Base-by-base conservation (phyloP, 169 alveolate genomes). In the Perkinsus olseni region DNA sequence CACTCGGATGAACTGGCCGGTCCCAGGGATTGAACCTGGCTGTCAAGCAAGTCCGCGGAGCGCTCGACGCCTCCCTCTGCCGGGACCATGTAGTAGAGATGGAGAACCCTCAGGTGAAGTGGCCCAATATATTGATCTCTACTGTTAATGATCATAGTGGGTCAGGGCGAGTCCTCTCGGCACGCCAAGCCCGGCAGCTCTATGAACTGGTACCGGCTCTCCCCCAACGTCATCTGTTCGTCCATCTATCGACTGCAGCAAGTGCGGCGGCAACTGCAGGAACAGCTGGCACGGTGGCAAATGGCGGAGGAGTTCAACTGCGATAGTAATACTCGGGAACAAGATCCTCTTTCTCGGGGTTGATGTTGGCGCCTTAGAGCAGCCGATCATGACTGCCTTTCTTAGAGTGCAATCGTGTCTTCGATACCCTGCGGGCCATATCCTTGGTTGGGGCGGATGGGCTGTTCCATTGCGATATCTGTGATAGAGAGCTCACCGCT, bases 301-400 rank as follows among this genome's bases (percentile, higher is more conserved):
- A 62, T 62, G 82, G 82, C 82, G 13, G 82, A 62, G 82, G 82
- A 62, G 82, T 62, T 62, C 82, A 62, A 62, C 82, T 62, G 82
- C 17, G 82, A 62, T 21, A 62, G 82, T 62, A 62, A 28, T 62
- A 62, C 4, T 28, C 1, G 31, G 17, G 31, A 3, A 24, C 37
- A 28, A 62, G n/a, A n/a, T n/a, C n/a, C n/a, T n/a, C n/a, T n/a
- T n/a, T n/a, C n/a, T n/a, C n/a, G n/a, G n/a, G n/a, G n/a, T n/a
- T n/a, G n/a, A n/a, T n/a, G n/a, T n/a, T n/a, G n/a, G n/a, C n/a
- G n/a, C n/a, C n/a, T n/a, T n/a, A n/a, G n/a, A n/a, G n/a, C n/a
- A n/a, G n/a, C n/a, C n/a, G n/a, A n/a, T n/a, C n/a, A 13, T 21
- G 31, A 24, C 8, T 62, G 82, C 31, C 17, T 8, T 24, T 24